A percentile compares a stretch with the other conserved stretches of the same genome.
These are phyloP conservation scores for Aspergillus nanangensis DNA, from an alignment of 495 filamentous ascomycete genomes.

Conservation along the genomic window DNA sequence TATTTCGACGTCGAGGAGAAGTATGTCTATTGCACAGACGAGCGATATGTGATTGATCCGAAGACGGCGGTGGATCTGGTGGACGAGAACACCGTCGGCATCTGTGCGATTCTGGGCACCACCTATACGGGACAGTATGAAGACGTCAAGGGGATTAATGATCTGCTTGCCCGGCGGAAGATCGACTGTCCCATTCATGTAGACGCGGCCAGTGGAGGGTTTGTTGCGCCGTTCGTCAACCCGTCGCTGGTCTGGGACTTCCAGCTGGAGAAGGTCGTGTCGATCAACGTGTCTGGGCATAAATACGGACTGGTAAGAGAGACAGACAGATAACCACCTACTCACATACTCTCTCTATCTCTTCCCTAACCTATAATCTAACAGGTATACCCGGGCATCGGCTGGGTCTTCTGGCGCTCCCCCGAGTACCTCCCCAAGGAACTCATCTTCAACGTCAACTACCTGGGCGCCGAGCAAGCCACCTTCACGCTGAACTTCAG, in stretches of 20 bases:
- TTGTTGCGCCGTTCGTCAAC: conserved; percentile 81
- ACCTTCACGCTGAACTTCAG: conserved; percentile 97
- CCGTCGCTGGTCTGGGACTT: conserved; percentile 85
- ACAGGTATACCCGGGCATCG: conserved; percentile 78
- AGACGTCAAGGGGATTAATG: conserved; percentile 85
- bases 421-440: conserved; percentile 82
- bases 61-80: conserved; percentile 74
- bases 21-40: conserved; percentile 76
- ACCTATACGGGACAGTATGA: conserved; percentile 96
- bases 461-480: conserved; percentile 90
- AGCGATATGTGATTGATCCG: conserved; percentile 85
- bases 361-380: conserved; percentile 32
- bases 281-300: conserved; percentile 90
- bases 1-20: conserved; percentile 93
- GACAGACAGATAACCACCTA: too few relatives aligned
- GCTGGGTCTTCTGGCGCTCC: conserved; percentile 86
- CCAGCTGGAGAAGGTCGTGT: conserved; percentile 76
- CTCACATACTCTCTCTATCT: neutral
- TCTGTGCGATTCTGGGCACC: conserved; percentile 82
- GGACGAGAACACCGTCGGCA: conserved; percentile 94
- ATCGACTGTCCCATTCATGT: conserved; percentile 85
- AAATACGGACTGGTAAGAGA: conserved; percentile 66
- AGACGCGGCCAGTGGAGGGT: conserved; percentile 85
- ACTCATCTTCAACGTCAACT: conserved; percentile 97
- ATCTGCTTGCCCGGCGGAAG: conserved; percentile 63